These are phyloP conservation scores for Actinidia arguta DNA, from an alignment of 179 eudicot species.

Conservation along the genomic window DNA sequence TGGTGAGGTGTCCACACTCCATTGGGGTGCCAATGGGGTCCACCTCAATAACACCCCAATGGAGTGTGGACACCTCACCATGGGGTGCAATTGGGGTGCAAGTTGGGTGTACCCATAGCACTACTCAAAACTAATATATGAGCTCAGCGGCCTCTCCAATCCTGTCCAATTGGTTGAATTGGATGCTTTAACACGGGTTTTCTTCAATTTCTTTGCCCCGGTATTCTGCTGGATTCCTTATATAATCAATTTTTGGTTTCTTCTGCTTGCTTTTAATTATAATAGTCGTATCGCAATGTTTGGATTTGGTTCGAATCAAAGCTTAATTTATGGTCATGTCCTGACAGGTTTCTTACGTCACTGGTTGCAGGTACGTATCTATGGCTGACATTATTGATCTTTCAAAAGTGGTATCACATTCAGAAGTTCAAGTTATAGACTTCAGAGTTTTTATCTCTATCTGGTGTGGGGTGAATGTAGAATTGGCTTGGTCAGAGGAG, in stretches of 20 bases:
- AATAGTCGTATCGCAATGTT: neutral
- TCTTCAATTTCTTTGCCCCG: neutral
- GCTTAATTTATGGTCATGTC: neutral
- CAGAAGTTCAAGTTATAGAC: constrained; percentile 64
- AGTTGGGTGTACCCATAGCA: too few relatives aligned
- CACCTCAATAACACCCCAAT: too few relatives aligned
- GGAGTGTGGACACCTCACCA: too few relatives aligned
- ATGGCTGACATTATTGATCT: constrained; percentile 83
- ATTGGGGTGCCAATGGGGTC: too few relatives aligned
- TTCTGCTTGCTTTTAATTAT: neutral
- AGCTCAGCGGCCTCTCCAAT: too few relatives aligned
- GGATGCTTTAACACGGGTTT: too few relatives aligned
- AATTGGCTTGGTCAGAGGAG: constrained; percentile 52
- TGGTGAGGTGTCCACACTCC: neutral
- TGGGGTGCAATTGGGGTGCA: too few relatives aligned
- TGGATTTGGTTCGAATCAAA: neutral
- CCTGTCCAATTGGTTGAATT: neutral
- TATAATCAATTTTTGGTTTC: neutral
- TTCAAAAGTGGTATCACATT: constrained; percentile 48
- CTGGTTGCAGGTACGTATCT: constrained; percentile 77
- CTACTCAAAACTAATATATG: too few relatives aligned
- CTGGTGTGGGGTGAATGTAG: constrained; percentile 67
- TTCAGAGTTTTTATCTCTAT: constrained; percentile 65
- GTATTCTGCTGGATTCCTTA: neutral
- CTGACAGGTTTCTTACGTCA: neutral